phyloP scores from a whole-genome alignment of 78 protist species.

The Isochrysis galbana region DNA sequence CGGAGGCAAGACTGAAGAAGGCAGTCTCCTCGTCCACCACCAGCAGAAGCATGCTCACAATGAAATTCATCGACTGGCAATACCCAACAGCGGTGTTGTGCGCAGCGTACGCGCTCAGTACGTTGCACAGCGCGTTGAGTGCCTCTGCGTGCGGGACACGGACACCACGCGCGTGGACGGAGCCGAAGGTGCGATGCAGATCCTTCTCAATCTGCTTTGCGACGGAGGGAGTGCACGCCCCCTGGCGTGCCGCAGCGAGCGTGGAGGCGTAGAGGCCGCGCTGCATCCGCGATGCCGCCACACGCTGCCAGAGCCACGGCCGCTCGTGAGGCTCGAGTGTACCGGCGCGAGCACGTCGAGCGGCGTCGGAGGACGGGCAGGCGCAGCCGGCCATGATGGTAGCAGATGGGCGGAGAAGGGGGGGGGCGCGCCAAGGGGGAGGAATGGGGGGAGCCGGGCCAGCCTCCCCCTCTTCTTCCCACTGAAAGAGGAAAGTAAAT shows the following conservation, averaged over 20 bases:
- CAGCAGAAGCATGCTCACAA: conserved; percentile 74
- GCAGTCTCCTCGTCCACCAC: conserved; percentile 79
- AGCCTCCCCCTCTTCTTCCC: too few species aligned
- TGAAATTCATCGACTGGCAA: conserved; percentile 86
- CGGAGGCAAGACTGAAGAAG: conserved; percentile 75
- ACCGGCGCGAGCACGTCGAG: neutral
- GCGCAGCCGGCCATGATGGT: too few species aligned
- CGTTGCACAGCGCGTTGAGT: neutral
- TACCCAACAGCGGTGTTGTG: conserved; percentile 70
- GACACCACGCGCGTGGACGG: neutral
- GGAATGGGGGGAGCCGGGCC: too few species aligned
- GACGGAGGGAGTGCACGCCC: neutral
- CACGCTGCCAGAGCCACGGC: neutral
- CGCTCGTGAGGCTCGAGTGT: neutral
- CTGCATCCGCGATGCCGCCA: neutral
- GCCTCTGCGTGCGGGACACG: neutral
- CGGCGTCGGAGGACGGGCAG: too few species aligned
- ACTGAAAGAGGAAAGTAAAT: too few species aligned
- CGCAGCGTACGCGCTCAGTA: neutral
- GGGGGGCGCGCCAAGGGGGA: too few species aligned
- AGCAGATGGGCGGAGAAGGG: too few species aligned
- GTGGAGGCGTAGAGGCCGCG: neutral
- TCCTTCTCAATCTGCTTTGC: conserved; percentile 14
- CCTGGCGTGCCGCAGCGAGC: neutral
- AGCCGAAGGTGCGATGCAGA: conserved; percentile 25